Evolutionary conservation across 148 eudicot genomes (phyloP), one percentile per base, ranked within the genome.

Genomic region (Bassia scoparia): DNA sequence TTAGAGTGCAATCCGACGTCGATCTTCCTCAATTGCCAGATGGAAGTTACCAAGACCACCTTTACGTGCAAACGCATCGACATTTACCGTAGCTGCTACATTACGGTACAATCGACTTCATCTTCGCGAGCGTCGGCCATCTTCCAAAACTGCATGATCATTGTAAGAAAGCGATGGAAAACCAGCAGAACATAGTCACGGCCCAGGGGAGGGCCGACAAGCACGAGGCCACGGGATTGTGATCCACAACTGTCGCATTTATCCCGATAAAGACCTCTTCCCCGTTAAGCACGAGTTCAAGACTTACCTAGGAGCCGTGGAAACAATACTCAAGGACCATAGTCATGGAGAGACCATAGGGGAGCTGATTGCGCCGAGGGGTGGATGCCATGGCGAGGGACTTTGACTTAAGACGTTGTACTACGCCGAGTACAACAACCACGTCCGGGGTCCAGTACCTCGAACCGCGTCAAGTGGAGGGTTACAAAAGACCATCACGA

Each of bases 241-340:
- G 0, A 61, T 91, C 11, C 94, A 89, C n/a, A 87, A 86, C 24
- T 87, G 90, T 62, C 76, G 67, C 1, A 85, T 92, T 6, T 29
- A 72, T 31, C 87, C 95, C 0, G 86, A 86, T 14, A 77, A 68
- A 5, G 74, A 60, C 4, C 77, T 89, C 5, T 78, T 78, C 71
- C 84, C 85, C 3, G 80, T 75, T 0, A 85, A 82, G 61, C 5
- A n/a, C 0, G 80, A 78, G 59, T 31, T 87, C 78, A 83, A 79
- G 76, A 87, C 83, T 21, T 90, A 88, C 71, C 81, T 93, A 9
- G 98, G 98, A 5, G 74, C 98, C 98, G 0, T 81, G 84, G 90
- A 93, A 93, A 63, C 84, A 83, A 53, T 90, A 58, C 27, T 90
- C 98, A 0, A 83, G 90, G 73, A 87, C 96, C 1, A 74, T 90